Conservation (phyloP, 306 rosid species). For the Quercus rubra region DNA sequence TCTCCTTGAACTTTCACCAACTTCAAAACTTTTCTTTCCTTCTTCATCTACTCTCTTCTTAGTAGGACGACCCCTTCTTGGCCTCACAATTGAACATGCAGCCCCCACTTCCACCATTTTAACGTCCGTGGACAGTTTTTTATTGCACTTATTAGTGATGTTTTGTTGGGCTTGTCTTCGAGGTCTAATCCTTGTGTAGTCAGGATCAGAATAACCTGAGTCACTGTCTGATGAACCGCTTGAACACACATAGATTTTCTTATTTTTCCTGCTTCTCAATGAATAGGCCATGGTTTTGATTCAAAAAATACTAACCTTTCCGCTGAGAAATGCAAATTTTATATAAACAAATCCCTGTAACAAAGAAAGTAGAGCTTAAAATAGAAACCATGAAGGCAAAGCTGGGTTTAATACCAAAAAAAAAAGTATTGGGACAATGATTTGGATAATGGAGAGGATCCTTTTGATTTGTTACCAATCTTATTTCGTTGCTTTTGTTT, state of each 20-base stretch:
- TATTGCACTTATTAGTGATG: background rate
- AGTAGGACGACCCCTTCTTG: background rate
- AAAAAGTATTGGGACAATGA: background rate
- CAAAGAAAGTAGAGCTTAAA: background rate
- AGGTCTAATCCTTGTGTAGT: background rate
- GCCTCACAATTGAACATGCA: background rate
- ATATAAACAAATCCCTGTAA: background rate
- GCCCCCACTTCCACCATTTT: background rate
- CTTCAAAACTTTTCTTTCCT: background rate
- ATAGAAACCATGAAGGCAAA: background rate
- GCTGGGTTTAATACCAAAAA: background rate
- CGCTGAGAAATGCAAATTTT: background rate
- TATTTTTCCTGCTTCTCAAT: slow-evolving; percentile 14
- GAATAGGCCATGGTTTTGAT: slow-evolving; percentile 13
- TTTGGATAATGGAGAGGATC: background rate
- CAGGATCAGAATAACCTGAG: slow-evolving; percentile 16
- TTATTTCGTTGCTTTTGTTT: background rate
- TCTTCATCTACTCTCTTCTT: background rate
- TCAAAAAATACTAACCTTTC: background rate
- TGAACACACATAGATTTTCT: background rate
- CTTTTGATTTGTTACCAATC: background rate
- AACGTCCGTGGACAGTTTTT: background rate
- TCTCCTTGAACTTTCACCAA: background rate
- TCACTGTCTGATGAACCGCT: slow-evolving; percentile 13
- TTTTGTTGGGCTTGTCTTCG: background rate